Conservation (phyloP, 345 rosid species). For the Pistacia vera region DNA sequence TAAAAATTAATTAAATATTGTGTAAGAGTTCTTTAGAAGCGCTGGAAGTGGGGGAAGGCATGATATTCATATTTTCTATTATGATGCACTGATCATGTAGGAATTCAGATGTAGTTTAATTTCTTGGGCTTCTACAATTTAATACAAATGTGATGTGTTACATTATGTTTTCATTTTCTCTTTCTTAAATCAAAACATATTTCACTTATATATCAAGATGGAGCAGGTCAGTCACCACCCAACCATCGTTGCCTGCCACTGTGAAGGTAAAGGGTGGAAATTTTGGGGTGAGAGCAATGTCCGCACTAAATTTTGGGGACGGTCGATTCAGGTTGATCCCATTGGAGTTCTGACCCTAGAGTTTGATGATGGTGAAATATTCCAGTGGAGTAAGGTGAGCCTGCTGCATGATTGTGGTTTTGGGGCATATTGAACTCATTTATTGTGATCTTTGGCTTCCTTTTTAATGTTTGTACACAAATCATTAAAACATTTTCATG, state of each 20-base stretch:
- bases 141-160: background rate
- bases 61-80: background rate
- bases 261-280: slow-evolving; percentile 98
- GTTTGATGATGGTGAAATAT: slow-evolving; percentile 96
- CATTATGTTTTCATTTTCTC: background rate
- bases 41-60: background rate
- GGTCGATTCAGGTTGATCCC: slow-evolving; percentile 97
- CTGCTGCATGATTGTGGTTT: slow-evolving; percentile 9
- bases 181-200: background rate
- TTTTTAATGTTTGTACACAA: slow-evolving; percentile 5
- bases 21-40: background rate
- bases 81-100: background rate
- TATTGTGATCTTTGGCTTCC: slow-evolving; percentile 17
- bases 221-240: slow-evolving; percentile 98
- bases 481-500: slow-evolving; percentile 19
- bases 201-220: slow-evolving; percentile 20
- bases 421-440: background rate
- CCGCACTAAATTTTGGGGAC: slow-evolving; percentile 95
- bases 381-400: slow-evolving; percentile 95
- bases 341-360: slow-evolving; percentile 80
- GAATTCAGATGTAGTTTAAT: background rate
- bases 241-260: slow-evolving; percentile 93
- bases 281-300: slow-evolving; percentile 97
- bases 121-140: background rate
- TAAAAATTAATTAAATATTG: background rate